A percentile compares a stretch with the other conserved stretches of the same genome.
Evolutionary conservation across 1,284 basidiomycete genomes (phyloP).

Genomic region (Ustilago loliicola): DNA sequence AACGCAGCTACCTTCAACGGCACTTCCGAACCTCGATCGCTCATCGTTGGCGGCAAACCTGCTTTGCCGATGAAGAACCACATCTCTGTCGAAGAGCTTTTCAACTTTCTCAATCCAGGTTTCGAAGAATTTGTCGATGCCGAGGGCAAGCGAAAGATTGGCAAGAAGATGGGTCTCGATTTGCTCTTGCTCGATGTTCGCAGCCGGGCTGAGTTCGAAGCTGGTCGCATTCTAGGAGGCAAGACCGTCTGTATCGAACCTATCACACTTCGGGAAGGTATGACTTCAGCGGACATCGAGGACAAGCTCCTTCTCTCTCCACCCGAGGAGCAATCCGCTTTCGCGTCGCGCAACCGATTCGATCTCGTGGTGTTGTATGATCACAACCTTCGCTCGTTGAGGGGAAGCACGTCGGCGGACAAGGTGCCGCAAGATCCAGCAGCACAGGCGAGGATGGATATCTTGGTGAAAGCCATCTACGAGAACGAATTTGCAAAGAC

Average conservation of each 20-base stretch:
- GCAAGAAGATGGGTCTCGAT: constrained; percentile 49
- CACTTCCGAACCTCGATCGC: constrained; percentile 25
- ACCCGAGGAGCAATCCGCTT: constrained; percentile 79
- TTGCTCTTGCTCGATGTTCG: constrained; percentile 86
- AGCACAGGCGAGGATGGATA: constrained; percentile 48
- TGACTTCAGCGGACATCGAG: constrained; percentile 82
- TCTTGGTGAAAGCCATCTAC: constrained; percentile 57
- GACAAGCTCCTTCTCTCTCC: constrained; percentile 82
- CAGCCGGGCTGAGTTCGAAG: constrained; percentile 80
- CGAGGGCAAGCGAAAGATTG: constrained; percentile 53
- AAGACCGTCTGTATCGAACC: constrained; percentile 85
- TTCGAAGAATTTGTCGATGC: constrained; percentile 61
- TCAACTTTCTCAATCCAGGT: constrained; percentile 62
- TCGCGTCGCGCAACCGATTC: constrained; percentile 84
- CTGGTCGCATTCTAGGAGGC: constrained; percentile 79
- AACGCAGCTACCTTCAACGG: constrained; percentile 4
- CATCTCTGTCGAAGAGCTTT: constrained; percentile 65
- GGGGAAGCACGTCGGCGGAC: constrained; percentile 25
- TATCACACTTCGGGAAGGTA: constrained; percentile 49
- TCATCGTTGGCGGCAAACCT: constrained; percentile 52
- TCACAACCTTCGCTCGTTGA: constrained; percentile 68
- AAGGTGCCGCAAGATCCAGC: constrained; percentile 38
- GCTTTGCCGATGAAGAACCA: constrained; percentile 51
- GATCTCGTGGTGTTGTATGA: constrained; percentile 94
- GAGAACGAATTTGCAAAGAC: constrained; percentile 62